phyloP scores from a whole-genome alignment of 305 asterid genomes.

The Salvia sclarea region DNA sequence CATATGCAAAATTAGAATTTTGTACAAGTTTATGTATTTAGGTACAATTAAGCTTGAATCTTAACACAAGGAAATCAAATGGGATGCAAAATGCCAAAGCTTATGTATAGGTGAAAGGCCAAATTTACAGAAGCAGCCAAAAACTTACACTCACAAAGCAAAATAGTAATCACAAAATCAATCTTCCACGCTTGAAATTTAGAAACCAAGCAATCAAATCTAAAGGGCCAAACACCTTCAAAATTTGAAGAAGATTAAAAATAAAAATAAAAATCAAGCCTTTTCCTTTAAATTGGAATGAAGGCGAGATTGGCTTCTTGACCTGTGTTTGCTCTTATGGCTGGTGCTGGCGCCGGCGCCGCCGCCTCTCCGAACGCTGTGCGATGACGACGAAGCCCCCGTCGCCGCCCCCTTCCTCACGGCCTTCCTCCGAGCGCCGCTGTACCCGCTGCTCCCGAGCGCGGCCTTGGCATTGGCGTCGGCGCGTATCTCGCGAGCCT shows the following conservation, averaged over 20 bases:
- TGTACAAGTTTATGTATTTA: no score
- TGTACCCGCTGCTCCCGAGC: constrained; percentile 44
- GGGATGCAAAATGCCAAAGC: neutral
- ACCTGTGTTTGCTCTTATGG: constrained; percentile 48
- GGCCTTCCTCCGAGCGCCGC: constrained; percentile 44
- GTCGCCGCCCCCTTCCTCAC: constrained; percentile 39
- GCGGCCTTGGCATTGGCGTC: constrained; percentile 63
- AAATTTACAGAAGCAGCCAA: neutral
- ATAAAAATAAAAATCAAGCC: constrained; percentile 19
- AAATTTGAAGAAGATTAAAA: no score
- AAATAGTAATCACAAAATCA: neutral
- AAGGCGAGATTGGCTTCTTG: constrained; percentile 39
- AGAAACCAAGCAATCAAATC: neutral
- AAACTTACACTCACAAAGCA: neutral
- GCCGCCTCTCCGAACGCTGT: constrained; percentile 43
- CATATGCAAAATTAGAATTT: no score
- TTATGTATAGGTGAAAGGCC: neutral
- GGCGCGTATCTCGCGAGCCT: constrained; percentile 57
- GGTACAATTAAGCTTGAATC: no score
- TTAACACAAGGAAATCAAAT: neutral
- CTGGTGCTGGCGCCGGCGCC: constrained; percentile 32
- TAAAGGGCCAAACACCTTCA: constrained; percentile 1
- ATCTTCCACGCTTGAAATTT: neutral
- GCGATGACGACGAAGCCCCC: constrained; percentile 41
- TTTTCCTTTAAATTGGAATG: constrained; percentile 42